Evolutionary conservation across 805 yeast genomes (phyloP), one percentile per base, ranked within the genome.

Genomic region (Spathaspora sp.): DNA sequence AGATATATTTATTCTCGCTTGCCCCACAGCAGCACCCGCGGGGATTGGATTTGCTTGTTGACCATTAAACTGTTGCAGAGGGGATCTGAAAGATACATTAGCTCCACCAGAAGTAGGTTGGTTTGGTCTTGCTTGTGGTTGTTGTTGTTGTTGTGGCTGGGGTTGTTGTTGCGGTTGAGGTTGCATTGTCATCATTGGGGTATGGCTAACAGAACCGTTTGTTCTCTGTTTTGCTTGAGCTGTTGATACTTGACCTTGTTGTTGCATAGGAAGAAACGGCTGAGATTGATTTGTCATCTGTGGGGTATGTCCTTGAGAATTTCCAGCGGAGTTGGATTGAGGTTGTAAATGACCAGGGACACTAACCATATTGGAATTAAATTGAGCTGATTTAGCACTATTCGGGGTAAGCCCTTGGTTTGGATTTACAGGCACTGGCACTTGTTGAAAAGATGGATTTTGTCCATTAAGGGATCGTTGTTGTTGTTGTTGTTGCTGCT

Each of bases 261-360:
- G 48, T 26, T 48, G 44, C 38, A 50, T 55, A 19, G 52, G 32
- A 32, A 46, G 14, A 43, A 43, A 47, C 6, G 64, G 67, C 48
- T 59, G 67, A 6, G 64, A 51, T 47, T 57, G 66, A 46, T 55
- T 59, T 5, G 58, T 60, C 62, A 67, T 60, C 44, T 65, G 71
- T 1, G 72, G 72, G 1, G 72, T 68, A 40, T 62, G 69, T 5
- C 60, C 62, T 31, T 61, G 65, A 6, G 70, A 60, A 23, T 56
- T 58, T n/a, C 40, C 40, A 35, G 18, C 40, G 14, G 40, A 35
- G 8, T 7, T 35, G 3, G 11, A 9, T 35, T 12, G 40, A 14
- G 40, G 40, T 35, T 35, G 40, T 35, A 35, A 35, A 35, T 35
- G 40, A 8, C 40, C 40, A 14, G 40, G 40, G 18, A 35, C 40